Base-by-base conservation (phyloP, 2,329 filamentous ascomycete species). In the Seiridium unicorne region DNA sequence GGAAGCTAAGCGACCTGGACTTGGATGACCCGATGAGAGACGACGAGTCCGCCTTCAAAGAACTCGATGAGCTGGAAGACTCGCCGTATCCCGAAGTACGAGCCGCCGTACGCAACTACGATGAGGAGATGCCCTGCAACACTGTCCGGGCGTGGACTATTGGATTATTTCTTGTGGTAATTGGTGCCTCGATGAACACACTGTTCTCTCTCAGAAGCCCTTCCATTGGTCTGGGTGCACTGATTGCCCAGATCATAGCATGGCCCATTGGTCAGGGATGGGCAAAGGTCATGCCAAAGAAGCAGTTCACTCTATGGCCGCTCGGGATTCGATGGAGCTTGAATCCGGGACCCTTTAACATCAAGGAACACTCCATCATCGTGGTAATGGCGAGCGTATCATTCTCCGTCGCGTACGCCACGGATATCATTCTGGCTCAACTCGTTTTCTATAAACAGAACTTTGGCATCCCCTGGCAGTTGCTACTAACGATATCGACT, bases 391-490 rank as follows among this genome's bases (percentile, higher is more conserved):
- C 90, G 13, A 86, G 89, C 69, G 87, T 90, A 5, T 87, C 88
- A 4, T 90, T 91, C 64, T 87, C 77, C 55, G 86, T 82, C 5
- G 87, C 89, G 3, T 92, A 92, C 66, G 88, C 89, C 1, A 92
- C 89, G 1, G 89, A 92, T 65, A 88, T 91, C 36, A 83, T 93
- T 49, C 78, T 91, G 2, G 89, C 89, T 0, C 89, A 91, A 73
- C 76, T 85, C 18, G 81, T 88, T 13, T 92, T 91, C 66, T 92
- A 92, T 70, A 86, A 88, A 70, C 83, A 90, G 66, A 77, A 87
- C 61, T 90, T 90, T 67, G 88, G 88, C 26, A 79, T 89, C 63
- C 64, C 78, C 1, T 92, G 89, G 68, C 86, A 91, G 70, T 73
- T 91, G 36, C 76, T 91, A 13, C 77, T 90, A 61, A 86, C 84